These are phyloP conservation scores for Debaryomycetaceae sp. DNA, from an alignment of 1,139 yeast genomes.

Conservation along the genomic window DNA sequence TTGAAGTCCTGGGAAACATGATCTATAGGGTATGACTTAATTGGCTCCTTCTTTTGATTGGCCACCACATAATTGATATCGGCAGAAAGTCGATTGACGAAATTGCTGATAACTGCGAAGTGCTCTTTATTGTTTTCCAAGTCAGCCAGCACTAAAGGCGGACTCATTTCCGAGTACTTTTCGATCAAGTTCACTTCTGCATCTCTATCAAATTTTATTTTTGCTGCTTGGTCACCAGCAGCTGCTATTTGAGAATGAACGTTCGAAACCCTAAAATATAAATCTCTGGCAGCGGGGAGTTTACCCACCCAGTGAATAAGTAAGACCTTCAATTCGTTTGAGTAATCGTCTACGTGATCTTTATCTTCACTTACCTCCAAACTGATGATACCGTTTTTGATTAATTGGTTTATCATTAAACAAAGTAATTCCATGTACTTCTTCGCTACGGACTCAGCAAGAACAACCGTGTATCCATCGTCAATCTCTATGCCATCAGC, in stretches of 20 bases:
- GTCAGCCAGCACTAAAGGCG: conserved; percentile 15
- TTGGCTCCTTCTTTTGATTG: conserved; percentile 4
- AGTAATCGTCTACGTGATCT: conserved; percentile 40
- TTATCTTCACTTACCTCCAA: conserved; percentile 23
- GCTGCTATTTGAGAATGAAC: conserved; percentile 10
- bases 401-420: conserved; percentile 54
- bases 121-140: conserved; percentile 13
- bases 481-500: conserved; percentile 34
- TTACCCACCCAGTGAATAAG: conserved; percentile 62
- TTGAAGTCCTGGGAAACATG: conserved; percentile 16
- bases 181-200: conserved; percentile 11
- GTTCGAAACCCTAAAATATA: conserved; percentile 34
- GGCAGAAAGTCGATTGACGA: conserved; percentile 14
- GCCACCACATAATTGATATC: conserved; percentile 11
- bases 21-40: neutral
- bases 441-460: conserved; percentile 42
- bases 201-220: conserved; percentile 1
- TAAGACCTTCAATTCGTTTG: conserved; percentile 54
- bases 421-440: conserved; percentile 56
- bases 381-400: conserved; percentile 42
- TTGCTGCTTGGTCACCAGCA: neutral
- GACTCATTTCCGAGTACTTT: conserved; percentile 10
- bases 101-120: conserved; percentile 9
- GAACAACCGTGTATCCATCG: conserved; percentile 30
- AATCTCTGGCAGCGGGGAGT: conserved; percentile 35